Conservation (phyloP, 2,329 filamentous ascomycete species). For the Hawksworthiomyces lignivorus region DNA sequence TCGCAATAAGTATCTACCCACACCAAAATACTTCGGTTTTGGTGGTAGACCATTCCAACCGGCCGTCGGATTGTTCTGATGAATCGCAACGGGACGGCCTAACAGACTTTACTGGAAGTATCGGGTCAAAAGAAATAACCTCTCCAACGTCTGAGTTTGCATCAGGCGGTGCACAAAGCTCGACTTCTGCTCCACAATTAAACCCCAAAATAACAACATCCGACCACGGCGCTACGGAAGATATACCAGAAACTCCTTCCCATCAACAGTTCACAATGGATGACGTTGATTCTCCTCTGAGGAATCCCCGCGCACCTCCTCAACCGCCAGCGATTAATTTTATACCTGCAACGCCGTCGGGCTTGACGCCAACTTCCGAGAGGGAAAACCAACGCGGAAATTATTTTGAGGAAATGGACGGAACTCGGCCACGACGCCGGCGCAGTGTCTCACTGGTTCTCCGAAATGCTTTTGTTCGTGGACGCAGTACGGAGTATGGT, state of each 20-base stretch:
- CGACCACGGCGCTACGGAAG: constrained; percentile 27
- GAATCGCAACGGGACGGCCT: constrained; percentile 13
- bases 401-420: constrained; percentile 36
- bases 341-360: constrained; percentile 56
- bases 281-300: constrained; percentile 53
- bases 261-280: constrained; percentile 41
- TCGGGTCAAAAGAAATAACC: constrained; percentile 1
- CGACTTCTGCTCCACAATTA: neutral
- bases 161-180: neutral
- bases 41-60: constrained; percentile 49
- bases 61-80: constrained; percentile 38
- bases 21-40: constrained; percentile 59
- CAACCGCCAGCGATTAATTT: constrained; percentile 48
- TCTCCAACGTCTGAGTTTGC: constrained; percentile 18
- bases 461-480: constrained; percentile 35
- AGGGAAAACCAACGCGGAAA: constrained; percentile 45
- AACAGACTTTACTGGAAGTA: constrained; percentile 10
- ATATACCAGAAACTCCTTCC: constrained; percentile 41
- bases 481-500: constrained; percentile 33
- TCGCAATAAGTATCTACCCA: constrained; percentile 53
- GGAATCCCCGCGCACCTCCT: constrained; percentile 54
- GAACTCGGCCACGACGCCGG: constrained; percentile 26
- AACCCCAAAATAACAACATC: constrained; percentile 5
- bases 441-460: constrained; percentile 43
- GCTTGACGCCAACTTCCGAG: constrained; percentile 47